Conservation (phyloP, 352 stramenopile species). For the Phytophthora megakarya region DNA sequence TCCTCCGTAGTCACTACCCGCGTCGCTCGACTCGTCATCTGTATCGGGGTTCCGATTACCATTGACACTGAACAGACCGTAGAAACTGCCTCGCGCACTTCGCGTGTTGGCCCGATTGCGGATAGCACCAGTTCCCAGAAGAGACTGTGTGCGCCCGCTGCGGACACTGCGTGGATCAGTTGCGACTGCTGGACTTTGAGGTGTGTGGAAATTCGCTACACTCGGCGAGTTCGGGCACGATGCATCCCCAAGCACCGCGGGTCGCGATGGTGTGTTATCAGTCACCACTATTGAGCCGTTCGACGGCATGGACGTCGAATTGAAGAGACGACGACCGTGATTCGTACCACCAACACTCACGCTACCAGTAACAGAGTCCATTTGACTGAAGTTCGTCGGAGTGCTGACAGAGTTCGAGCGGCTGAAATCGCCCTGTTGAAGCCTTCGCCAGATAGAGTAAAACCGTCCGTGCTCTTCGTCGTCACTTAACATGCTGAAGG, state of each 20-base stretch:
- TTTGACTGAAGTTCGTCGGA: constrained; percentile 42
- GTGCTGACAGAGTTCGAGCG: constrained; percentile 72
- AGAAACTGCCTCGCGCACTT: constrained; percentile 42
- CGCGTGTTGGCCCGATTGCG: constrained; percentile 30
- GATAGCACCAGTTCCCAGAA: constrained; percentile 23
- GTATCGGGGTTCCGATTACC: constrained; percentile 33
- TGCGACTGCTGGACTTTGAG: constrained; percentile 45
- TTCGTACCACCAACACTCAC: constrained; percentile 27
- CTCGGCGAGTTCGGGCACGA: constrained; percentile 73
- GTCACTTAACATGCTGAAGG: constrained; percentile 61
- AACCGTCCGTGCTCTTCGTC: constrained; percentile 73
- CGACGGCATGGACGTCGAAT: constrained; percentile 41
- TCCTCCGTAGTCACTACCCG: constrained; percentile 54
- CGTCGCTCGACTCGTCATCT: constrained; percentile 45
- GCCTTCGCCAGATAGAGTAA: constrained; percentile 69
- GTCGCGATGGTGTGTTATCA: constrained; percentile 40
- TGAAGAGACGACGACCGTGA: constrained; percentile 31
- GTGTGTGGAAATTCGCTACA: constrained; percentile 56
- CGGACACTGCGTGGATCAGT: constrained; percentile 31
- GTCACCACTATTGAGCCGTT: constrained; percentile 41
- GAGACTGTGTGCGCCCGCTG: constrained; percentile 30
- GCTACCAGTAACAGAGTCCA: constrained; percentile 33
- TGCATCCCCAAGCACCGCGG: constrained; percentile 49
- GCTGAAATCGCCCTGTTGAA: constrained; percentile 69
- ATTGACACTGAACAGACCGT: constrained; percentile 37